Percentiles rank a stretch among this genome's conserved stretches.
These are phyloP conservation scores for Cantharellus anzutake DNA, from an alignment of 768 basidiomycete species.

Conservation along the genomic window DNA sequence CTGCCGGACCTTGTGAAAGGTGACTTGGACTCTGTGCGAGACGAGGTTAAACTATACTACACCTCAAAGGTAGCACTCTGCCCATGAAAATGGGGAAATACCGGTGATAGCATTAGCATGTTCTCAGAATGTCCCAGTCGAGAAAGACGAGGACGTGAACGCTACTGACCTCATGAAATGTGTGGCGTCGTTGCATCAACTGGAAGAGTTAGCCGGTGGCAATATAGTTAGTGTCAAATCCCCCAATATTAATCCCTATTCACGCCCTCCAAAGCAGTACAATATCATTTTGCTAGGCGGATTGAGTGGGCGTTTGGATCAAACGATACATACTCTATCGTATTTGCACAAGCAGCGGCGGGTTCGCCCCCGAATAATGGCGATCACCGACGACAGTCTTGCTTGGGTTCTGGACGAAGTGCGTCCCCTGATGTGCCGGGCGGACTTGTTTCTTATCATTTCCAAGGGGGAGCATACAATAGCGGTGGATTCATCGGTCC, in stretches of 20 bases:
- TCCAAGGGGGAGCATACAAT: constrained; percentile 69
- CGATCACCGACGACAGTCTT: constrained; percentile 75
- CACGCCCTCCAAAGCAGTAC: constrained; percentile 16
- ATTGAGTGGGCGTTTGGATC: constrained; percentile 79
- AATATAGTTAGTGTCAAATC: not conserved
- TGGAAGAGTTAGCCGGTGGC: not conserved
- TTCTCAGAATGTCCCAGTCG: constrained; percentile 42
- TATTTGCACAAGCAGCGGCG: constrained; percentile 63
- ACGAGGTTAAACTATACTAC: constrained; percentile 59
- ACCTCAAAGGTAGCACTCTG: constrained; percentile 27
- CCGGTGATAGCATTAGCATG: too few relatives aligned
- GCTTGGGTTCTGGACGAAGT: constrained; percentile 79
- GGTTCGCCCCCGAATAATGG: constrained; percentile 39
- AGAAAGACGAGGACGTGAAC: constrained; percentile 52
- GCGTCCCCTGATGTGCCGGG: not conserved
- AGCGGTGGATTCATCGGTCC: constrained; percentile 43
- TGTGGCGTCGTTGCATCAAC: constrained; percentile 17
- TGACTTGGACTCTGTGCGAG: constrained; percentile 74
- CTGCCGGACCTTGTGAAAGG: constrained; percentile 81
- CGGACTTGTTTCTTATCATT: not conserved
- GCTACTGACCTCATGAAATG: constrained; percentile 98
- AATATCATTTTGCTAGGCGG: constrained; percentile 73
- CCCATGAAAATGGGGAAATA: too few relatives aligned
- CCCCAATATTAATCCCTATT: not conserved
- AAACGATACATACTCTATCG: constrained; percentile 80